Percentiles rank a stretch among this genome's conserved stretches.
phyloP scores from a whole-genome alignment of 73 alveolate genomes.

The Tetrahymena thermophila region DNA sequence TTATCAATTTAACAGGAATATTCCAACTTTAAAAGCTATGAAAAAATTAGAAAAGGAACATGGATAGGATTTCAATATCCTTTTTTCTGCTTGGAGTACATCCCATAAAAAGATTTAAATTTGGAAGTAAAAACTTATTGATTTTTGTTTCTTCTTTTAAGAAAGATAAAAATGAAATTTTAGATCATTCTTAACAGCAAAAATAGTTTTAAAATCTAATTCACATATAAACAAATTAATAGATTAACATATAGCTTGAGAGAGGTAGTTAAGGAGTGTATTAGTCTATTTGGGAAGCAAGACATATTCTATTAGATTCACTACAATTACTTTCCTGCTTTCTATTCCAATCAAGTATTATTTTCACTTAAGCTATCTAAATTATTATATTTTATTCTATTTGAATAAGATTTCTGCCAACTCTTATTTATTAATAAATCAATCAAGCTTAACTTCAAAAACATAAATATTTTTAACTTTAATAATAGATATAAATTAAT shows the following conservation, averaged over 20 bases:
- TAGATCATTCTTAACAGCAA: neutral
- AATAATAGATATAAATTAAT: too few species aligned
- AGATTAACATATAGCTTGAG: neutral
- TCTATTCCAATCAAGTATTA: neutral
- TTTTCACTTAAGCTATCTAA: neutral
- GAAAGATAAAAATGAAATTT: too few species aligned
- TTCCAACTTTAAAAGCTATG: neutral
- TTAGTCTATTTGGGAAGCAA: neutral
- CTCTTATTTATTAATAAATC: neutral
- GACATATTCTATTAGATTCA: neutral
- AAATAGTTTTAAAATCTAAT: too few species aligned
- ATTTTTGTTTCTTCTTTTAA: too few species aligned
- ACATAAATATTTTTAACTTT: neutral
- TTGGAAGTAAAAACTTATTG: neutral
- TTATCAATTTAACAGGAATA: neutral
- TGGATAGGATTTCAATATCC: neutral
- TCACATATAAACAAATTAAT: neutral
- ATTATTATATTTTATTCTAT: neutral
- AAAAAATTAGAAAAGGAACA: neutral
- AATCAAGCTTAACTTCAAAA: neutral
- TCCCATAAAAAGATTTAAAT: neutral
- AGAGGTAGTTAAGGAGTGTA: neutral
- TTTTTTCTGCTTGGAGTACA: neutral
- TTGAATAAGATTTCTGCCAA: neutral
- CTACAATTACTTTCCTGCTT: neutral